Evolutionary conservation across 331 rosid species (phyloP).

Genomic region (Acacia pycnantha): DNA sequence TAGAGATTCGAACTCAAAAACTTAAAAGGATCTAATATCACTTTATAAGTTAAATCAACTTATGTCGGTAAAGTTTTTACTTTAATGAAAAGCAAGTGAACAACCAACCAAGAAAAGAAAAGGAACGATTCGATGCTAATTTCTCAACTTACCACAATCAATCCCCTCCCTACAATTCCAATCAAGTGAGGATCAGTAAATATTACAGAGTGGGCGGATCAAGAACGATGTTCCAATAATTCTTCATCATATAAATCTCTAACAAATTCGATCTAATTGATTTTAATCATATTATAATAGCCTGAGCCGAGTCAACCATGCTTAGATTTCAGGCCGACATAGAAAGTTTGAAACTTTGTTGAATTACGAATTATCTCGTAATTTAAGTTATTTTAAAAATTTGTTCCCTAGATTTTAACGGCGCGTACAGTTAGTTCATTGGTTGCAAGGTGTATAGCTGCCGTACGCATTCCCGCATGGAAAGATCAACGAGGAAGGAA

Average conservation of each 20-base stretch:
- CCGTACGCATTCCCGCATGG: constrained; percentile 15
- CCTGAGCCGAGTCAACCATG: not conserved
- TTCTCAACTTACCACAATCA: not conserved
- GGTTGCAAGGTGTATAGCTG: not conserved
- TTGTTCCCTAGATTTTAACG: not conserved
- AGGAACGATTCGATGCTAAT: not conserved
- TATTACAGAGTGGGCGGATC: no score
- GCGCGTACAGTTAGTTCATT: not conserved
- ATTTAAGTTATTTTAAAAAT: not conserved
- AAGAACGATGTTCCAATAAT: not conserved
- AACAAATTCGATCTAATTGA: not conserved
- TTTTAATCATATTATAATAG: not conserved
- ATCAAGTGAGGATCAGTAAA: no score
- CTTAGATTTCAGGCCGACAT: not conserved
- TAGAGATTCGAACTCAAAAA: accelerated
- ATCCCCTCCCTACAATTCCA: not conserved
- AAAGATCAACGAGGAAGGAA: constrained; percentile 1
- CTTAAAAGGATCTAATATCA: no score
- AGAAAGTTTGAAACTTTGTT: not conserved
- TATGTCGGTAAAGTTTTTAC: not conserved
- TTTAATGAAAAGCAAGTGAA: not conserved
- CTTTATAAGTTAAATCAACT: no score
- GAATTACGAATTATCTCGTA: not conserved
- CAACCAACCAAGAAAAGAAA: not conserved
- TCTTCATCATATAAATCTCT: not conserved